Percentiles rank a stretch among this genome's conserved stretches.
Evolutionary conservation across 345 rosid species (phyloP).

Genomic region (Eucalyptus regnans): DNA sequence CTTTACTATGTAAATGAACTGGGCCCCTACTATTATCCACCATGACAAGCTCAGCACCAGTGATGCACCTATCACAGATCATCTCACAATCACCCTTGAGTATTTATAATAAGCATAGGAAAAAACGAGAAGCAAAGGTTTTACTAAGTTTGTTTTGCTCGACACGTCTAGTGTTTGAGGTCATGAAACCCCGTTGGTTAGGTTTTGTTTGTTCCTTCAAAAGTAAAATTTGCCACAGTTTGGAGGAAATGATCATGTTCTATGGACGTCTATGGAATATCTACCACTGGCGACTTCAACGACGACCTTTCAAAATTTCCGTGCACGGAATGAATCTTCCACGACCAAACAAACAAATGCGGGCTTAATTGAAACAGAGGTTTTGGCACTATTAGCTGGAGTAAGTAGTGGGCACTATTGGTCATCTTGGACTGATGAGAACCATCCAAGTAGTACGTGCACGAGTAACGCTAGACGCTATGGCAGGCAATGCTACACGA

Average conservation of each 20-base stretch:
- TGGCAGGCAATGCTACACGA: neutral
- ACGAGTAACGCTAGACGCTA: neutral
- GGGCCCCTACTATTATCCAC: constrained; percentile 74
- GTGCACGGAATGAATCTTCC: neutral
- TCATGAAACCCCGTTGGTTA: neutral
- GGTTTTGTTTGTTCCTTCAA: neutral
- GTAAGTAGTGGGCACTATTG: neutral
- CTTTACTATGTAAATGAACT: constrained; percentile 29
- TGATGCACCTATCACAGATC: constrained; percentile 34
- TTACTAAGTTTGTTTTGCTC: neutral
- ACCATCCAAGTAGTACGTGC: neutral
- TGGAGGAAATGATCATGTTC: neutral
- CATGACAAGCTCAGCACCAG: constrained; percentile 66
- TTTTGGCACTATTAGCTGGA: neutral
- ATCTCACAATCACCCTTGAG: neutral
- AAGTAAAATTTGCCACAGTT: neutral
- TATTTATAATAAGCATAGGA: neutral
- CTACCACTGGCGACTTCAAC: neutral
- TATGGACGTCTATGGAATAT: neutral
- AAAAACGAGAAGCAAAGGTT: neutral
- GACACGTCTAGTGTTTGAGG: neutral
- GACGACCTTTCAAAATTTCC: neutral
- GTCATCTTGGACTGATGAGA: neutral
- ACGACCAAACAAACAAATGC: neutral
- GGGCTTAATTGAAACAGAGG: neutral